Conservation (phyloP, 2,329 filamentous ascomycete genomes). For the Pestalotiopsis sp. region DNA sequence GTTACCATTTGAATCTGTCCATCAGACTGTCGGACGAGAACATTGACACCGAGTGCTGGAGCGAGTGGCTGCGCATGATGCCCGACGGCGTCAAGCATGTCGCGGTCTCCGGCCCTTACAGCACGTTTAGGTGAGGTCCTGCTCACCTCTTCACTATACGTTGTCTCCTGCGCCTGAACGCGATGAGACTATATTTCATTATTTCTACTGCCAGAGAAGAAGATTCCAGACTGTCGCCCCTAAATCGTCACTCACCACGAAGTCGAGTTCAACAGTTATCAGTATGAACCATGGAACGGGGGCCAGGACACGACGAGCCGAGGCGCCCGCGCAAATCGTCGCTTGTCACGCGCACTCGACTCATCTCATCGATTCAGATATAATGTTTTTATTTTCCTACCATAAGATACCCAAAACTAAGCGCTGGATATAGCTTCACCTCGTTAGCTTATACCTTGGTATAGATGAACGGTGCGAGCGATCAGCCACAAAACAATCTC, state of each 20-base stretch:
- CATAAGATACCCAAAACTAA: conserved; percentile 10
- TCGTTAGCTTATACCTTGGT: background rate
- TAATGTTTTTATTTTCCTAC: background rate
- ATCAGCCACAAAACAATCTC: background rate
- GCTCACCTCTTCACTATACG: background rate
- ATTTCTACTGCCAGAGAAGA: conserved; percentile 1
- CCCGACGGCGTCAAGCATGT: conserved; percentile 59
- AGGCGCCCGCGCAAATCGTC: background rate
- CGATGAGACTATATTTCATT: background rate
- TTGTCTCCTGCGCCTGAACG: background rate
- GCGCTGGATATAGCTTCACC: background rate
- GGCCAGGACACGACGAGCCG: background rate
- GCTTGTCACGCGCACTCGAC: background rate
- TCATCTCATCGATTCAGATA: background rate
- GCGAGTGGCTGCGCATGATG: conserved; percentile 61
- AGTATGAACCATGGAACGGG: background rate
- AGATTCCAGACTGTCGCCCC: too few relatives aligned
- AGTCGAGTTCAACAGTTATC: background rate
- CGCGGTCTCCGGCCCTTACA: conserved; percentile 55
- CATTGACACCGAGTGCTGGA: conserved; percentile 56
- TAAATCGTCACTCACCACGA: background rate
- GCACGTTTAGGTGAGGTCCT: conserved; percentile 39
- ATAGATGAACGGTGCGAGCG: background rate
- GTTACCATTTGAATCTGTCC: conserved; percentile 51
- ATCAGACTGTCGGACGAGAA: conserved; percentile 54